Percentiles rank a stretch among this genome's conserved stretches.
phyloP scores from a whole-genome alignment of 148 eudicot genomes.

The Euryodendron excelsum region DNA sequence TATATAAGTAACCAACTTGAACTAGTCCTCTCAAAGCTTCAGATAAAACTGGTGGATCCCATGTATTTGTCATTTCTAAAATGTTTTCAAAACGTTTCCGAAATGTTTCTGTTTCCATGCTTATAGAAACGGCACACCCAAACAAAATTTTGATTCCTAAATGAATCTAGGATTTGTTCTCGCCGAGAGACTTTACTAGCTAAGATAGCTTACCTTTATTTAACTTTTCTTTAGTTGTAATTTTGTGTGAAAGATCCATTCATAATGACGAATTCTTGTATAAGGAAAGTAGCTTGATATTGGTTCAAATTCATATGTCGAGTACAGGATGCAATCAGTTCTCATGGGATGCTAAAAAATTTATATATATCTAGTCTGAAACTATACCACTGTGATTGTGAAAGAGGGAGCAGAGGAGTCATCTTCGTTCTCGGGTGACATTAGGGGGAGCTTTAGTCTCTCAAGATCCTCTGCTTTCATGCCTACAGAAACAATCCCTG shows the following conservation, averaged over 20 bases:
- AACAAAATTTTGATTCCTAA: too few species aligned
- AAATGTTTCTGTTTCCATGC: too few species aligned
- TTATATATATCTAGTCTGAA: neutral
- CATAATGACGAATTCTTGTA: too few species aligned
- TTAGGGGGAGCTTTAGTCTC: constrained; percentile 74
- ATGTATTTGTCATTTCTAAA: too few species aligned
- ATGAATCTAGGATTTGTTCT: neutral
- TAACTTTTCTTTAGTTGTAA: neutral
- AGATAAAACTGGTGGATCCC: neutral
- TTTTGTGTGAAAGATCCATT: neutral
- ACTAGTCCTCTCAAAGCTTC: too few species aligned
- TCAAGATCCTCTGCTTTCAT: constrained; percentile 81
- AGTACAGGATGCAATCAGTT: neutral
- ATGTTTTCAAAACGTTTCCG: too few species aligned
- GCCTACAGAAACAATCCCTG: constrained; percentile 89
- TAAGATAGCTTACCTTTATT: neutral
- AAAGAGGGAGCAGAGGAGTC: constrained; percentile 75
- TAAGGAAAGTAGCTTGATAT: neutral
- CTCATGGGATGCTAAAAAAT: neutral
- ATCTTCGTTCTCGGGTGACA: constrained; percentile 68
- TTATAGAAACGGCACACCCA: too few species aligned
- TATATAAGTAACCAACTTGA: neutral
- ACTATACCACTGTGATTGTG: constrained; percentile 85
- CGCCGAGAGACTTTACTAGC: neutral
- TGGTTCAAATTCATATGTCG: neutral